Evolutionary conservation across 2,329 filamentous ascomycete species (phyloP).

Genomic region (Apiospora hydei): DNA sequence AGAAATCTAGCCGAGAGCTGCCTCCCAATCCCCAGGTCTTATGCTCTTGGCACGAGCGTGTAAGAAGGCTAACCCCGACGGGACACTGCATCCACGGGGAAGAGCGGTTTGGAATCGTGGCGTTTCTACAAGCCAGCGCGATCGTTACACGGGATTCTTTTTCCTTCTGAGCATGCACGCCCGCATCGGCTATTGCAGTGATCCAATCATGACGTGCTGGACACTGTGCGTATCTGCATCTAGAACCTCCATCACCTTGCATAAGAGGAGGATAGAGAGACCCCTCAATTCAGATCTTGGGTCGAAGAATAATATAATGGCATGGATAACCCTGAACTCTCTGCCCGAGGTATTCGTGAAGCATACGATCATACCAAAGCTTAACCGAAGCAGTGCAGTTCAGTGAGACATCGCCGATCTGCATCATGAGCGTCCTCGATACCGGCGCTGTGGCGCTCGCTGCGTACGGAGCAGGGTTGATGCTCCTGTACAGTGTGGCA

Average conservation of each 20-base stretch:
- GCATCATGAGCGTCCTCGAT: neutral
- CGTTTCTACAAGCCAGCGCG: neutral
- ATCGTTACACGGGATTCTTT: neutral
- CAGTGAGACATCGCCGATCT: neutral
- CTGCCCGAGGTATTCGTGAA: too few relatives aligned
- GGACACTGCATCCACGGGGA: neutral
- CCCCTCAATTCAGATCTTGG: neutral
- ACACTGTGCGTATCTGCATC: neutral
- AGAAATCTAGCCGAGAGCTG: neutral
- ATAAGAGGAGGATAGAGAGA: neutral
- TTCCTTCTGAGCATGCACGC: neutral
- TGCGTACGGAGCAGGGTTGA: neutral
- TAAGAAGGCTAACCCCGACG: neutral
- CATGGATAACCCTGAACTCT: too few relatives aligned
- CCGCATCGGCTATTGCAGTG: neutral
- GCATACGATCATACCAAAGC: neutral
- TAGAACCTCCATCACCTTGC: neutral
- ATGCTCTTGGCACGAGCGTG: neutral
- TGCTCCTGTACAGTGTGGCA: neutral
- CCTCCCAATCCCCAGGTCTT: neutral
- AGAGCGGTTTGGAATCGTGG: neutral
- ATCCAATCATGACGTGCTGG: neutral
- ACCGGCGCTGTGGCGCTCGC: neutral
- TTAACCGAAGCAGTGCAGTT: neutral
- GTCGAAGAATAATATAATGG: neutral